Conservation (phyloP, 1,139 yeast genomes). For the Nakaseomyces kungkrabaensis region DNA sequence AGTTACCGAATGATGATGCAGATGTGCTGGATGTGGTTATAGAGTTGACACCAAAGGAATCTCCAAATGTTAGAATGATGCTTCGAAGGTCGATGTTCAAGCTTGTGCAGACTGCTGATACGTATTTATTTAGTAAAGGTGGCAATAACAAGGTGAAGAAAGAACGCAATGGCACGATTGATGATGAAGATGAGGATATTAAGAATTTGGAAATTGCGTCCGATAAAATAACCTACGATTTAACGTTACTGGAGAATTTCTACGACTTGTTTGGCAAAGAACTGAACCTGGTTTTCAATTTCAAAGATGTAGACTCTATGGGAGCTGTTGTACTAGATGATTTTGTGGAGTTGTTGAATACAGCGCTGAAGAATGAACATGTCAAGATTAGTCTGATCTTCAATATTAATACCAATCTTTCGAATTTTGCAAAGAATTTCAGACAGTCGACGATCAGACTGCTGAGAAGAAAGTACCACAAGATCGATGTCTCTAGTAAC, state of each 20-base stretch:
- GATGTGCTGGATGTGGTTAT: constrained; percentile 15
- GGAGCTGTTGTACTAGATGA: constrained; percentile 22
- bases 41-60: constrained; percentile 28
- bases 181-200: constrained; percentile 4
- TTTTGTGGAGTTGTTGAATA: constrained; percentile 22
- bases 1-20: constrained; percentile 14
- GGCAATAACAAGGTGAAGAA: background rate
- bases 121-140: background rate
- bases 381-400: constrained; percentile 24
- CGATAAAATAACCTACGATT: constrained; percentile 22
- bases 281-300: constrained; percentile 24
- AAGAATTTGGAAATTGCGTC: constrained; percentile 5
- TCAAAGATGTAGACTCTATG: constrained; percentile 29
- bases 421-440: constrained; percentile 28
- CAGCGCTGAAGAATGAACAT: constrained; percentile 21
- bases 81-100: constrained; percentile 29
- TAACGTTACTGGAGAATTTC: constrained; percentile 26
- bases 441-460: constrained; percentile 25
- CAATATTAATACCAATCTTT: constrained; percentile 26
- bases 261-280: constrained; percentile 19
- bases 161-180: constrained; percentile 1
- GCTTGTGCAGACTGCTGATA: constrained; percentile 17
- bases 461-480: constrained; percentile 21
- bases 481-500: constrained; percentile 26
- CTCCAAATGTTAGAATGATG: constrained; percentile 30